Conservation (phyloP, 2,329 filamentous ascomycete genomes). For the Coniochaeta prunicola region DNA sequence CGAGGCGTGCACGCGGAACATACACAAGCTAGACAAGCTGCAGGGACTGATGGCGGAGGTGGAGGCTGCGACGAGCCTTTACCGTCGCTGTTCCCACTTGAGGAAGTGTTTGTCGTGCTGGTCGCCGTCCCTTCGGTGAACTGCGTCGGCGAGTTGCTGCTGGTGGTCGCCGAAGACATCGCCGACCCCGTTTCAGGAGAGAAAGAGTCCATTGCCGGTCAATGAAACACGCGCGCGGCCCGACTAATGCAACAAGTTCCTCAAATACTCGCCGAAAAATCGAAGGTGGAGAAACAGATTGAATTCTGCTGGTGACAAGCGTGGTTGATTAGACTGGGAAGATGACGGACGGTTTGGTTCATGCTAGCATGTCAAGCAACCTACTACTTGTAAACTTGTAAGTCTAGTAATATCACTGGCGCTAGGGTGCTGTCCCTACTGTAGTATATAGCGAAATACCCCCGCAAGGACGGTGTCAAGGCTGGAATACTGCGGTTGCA, state of each 20-base stretch:
- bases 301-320: not conserved
- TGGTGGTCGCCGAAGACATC: conserved; percentile 16
- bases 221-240: conserved; percentile 4
- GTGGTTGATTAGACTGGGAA: not conserved
- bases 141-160: conserved; percentile 16
- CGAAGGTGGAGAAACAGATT: not conserved
- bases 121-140: conserved; percentile 18
- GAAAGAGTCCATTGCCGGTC: conserved; percentile 17
- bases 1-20: conserved; percentile 17
- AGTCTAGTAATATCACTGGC: no score
- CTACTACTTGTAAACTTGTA: not conserved
- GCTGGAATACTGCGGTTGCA: not conserved
- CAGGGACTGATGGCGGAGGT: conserved; percentile 24
- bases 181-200: conserved; percentile 5
- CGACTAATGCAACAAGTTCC: not conserved
- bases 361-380: not conserved
- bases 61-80: conserved; percentile 10
- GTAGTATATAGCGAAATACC: no score
- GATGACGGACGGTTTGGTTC: not conserved
- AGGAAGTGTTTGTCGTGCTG: conserved; percentile 9
- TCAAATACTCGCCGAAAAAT: not conserved
- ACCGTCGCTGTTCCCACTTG: conserved; percentile 16
- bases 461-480: not conserved
- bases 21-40: conserved; percentile 50
- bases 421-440: not conserved